Percentiles rank a stretch among this genome's conserved stretches.
Conservation (phyloP, 2,329 filamentous ascomycete genomes). For the Plectosphaerella sp. region DNA sequence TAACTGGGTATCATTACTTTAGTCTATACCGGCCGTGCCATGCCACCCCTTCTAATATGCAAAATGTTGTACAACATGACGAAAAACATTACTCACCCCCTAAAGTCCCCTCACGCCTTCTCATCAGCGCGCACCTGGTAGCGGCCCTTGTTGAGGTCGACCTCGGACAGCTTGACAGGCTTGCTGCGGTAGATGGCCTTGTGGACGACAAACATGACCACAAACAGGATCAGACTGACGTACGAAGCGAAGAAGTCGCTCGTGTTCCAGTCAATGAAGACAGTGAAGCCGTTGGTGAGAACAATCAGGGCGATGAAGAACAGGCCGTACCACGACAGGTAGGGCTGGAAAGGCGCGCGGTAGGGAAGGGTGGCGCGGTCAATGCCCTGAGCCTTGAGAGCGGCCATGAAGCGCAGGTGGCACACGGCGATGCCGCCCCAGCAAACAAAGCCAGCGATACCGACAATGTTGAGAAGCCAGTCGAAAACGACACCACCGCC, state of each 20-base stretch:
- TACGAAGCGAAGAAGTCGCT: conserved; percentile 61
- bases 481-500: conserved; percentile 59
- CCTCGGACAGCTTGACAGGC: conserved; percentile 28
- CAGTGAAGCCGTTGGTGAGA: conserved; percentile 64
- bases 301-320: conserved; percentile 62
- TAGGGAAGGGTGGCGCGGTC: conserved; percentile 56
- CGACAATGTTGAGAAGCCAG: conserved; percentile 69
- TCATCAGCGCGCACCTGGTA: neutral
- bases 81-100: neutral
- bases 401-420: conserved; percentile 63
- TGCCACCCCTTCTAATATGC: neutral
- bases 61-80: neutral
- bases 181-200: conserved; percentile 44
- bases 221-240: conserved; percentile 60
- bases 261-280: conserved; percentile 60
- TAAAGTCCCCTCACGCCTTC: neutral
- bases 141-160: conserved; percentile 22
- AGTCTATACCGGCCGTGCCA: neutral
- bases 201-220: conserved; percentile 55
- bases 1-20: conserved; percentile 2
- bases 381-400: conserved; percentile 51
- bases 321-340: conserved; percentile 59
- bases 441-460: conserved; percentile 64
- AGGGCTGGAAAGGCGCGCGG: conserved; percentile 58
- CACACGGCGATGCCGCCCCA: conserved; percentile 64